phyloP scores from a whole-genome alignment of 2,329 filamentous ascomycete species.

The Mariannaea sp. region DNA sequence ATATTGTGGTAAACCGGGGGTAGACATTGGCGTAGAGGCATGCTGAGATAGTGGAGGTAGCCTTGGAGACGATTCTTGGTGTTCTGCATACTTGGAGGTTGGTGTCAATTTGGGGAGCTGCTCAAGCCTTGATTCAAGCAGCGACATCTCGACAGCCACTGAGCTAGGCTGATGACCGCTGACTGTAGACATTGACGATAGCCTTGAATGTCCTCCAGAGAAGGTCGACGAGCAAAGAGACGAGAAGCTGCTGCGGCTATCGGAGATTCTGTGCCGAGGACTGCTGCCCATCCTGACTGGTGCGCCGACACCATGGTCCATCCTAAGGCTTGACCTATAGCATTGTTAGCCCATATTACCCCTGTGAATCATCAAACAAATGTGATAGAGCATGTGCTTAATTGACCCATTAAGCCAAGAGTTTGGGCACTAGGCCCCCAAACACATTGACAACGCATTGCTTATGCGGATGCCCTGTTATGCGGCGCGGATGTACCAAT shows the following conservation, averaged over 20 bases:
- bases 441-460: constrained; percentile 12
- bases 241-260: constrained; percentile 58
- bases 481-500: background rate
- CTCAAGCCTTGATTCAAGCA: constrained; percentile 45
- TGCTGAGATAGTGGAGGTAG: constrained; percentile 20
- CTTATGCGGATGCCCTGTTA: constrained; percentile 1
- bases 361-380: background rate
- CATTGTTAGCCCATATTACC: constrained; percentile 18
- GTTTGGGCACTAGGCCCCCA: constrained; percentile 6
- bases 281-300: constrained; percentile 6
- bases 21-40: background rate
- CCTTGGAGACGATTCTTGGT: constrained; percentile 12
- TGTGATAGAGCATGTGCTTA: background rate
- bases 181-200: constrained; percentile 59
- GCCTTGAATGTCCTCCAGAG: constrained; percentile 55
- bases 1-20: constrained; percentile 8
- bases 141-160: constrained; percentile 45
- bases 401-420: constrained; percentile 7
- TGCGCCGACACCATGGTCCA: constrained; percentile 24
- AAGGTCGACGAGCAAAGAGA: constrained; percentile 53
- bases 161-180: constrained; percentile 45
- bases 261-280: constrained; percentile 45
- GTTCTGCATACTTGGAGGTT: constrained; percentile 19
- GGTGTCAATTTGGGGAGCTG: constrained; percentile 31
- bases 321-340: constrained; percentile 31